Evolutionary conservation across 495 filamentous ascomycete species (phyloP).

Genomic region (Monascus purpureus): DNA sequence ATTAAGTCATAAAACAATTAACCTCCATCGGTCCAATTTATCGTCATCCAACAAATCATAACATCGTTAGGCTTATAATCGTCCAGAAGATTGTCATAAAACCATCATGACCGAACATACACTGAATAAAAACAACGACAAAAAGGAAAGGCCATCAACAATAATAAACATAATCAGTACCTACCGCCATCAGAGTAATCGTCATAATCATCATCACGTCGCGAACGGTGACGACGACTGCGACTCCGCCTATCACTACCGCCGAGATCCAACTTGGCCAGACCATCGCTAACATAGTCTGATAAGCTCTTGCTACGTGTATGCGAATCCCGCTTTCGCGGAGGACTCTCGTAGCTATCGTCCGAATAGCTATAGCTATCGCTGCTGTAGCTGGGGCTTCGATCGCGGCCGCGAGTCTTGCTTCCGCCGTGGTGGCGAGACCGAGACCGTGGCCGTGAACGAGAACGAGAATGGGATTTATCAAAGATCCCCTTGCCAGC

Average conservation of each 20-base stretch:
- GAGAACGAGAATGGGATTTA: slow-evolving; percentile 49
- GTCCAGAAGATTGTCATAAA: no score
- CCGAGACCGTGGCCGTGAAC: slow-evolving; percentile 10
- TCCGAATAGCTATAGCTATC: slow-evolving; percentile 6
- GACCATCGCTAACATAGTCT: slow-evolving; percentile 39
- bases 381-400: slow-evolving; percentile 5
- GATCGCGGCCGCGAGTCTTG: slow-evolving; percentile 18
- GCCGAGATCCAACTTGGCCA: slow-evolving; percentile 39
- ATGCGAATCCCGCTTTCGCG: slow-evolving; percentile 19
- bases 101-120: no score
- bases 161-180: neutral
- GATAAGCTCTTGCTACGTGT: slow-evolving; percentile 44
- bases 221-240: neutral
- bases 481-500: slow-evolving; percentile 70
- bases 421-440: slow-evolving; percentile 20
- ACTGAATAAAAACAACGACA: no score
- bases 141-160: no score
- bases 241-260: slow-evolving; percentile 1
- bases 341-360: slow-evolving; percentile 38
- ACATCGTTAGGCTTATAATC: no score
- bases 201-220: neutral
- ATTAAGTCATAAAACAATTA: no score
- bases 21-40: no score
- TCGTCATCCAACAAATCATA: no score
- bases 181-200: neutral